phyloP scores from a whole-genome alignment of 129 eudicot species.

The Helichrysum umbraculigerum region DNA sequence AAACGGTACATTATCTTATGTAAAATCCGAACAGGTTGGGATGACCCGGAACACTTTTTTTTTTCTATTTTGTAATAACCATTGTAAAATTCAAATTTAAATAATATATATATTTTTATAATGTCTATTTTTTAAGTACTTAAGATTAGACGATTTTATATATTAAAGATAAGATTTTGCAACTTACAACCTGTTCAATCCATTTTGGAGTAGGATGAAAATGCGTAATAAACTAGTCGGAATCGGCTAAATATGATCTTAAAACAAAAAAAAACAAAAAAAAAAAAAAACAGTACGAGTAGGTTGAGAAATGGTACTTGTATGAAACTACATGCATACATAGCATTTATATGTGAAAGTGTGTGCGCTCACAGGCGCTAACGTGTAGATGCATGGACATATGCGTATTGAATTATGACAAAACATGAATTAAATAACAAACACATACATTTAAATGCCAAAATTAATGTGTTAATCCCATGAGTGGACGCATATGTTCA shows the following conservation, averaged over 20 bases:
- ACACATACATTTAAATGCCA: background rate
- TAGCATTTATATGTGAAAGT: background rate
- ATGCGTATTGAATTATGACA: background rate
- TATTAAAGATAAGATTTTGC: background rate
- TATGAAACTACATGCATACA: background rate
- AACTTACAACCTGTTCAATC: no score
- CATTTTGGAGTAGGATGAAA: background rate
- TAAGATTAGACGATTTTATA: background rate
- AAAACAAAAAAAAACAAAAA: background rate
- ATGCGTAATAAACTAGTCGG: background rate
- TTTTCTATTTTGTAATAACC: no score
- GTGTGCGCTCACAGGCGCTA: background rate
- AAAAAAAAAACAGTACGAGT: background rate
- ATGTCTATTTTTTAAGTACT: background rate
- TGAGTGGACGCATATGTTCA: background rate
- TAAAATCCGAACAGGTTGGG: background rate
- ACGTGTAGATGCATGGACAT: background rate
- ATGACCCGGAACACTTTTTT: background rate
- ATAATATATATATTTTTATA: no score
- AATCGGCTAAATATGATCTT: background rate
- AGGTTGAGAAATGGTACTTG: background rate
- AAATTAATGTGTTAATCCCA: background rate
- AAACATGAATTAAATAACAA: background rate
- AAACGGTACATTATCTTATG: no score
- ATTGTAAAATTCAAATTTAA: background rate